Evolutionary conservation across 2,329 filamentous ascomycete species (phyloP), one percentile per base, ranked within the genome.

Genomic region (Epichloe typhina): DNA sequence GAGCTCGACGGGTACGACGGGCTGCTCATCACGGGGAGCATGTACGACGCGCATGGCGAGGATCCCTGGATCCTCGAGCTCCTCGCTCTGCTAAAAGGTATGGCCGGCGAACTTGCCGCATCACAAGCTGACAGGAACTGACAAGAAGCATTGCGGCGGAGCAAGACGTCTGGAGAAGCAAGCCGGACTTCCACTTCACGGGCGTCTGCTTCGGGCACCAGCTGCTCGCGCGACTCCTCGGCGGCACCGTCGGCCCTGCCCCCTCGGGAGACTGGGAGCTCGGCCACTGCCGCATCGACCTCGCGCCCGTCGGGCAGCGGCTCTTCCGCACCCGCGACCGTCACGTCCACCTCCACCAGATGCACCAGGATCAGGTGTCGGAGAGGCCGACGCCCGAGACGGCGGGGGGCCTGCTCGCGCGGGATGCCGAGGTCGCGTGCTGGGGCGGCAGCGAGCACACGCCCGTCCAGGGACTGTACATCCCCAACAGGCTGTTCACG

Each of bases 131-230:
- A 26, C 26, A 26, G 8, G 26, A 26, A 7, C 23, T 45, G 7
- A 21, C 40, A 13, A 37, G 8, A 1, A 36, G 8, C 5, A 45
- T 26, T 36, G 35, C 49, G 21, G 8, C 13, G 3, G n/a, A 11
- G 11, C 40, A 37, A 71, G 72, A 73, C 35, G 57, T 80, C 4
- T 81, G 75, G 76, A 60, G 62, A 6, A 61, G 66, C 5, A 67
- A 73, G 2, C 74, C 75, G 1, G 69, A 75, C 19, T 73, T 79
- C 45, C 71, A 72, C 36, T 67, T 90, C 36, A 77, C 89, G 17
- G 86, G 86, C 2, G 79, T 90, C 9, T 93, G 87, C 64, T 90
- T 89, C 63, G 87, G 87, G 5, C 87, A 91, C 60, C 87, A 91
- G 65, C 82, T 93, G 55, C 71, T 93, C 35, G 82, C 80, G 1